phyloP scores from a whole-genome alignment of 441 rosid species.

The Pelargonium australe region DNA sequence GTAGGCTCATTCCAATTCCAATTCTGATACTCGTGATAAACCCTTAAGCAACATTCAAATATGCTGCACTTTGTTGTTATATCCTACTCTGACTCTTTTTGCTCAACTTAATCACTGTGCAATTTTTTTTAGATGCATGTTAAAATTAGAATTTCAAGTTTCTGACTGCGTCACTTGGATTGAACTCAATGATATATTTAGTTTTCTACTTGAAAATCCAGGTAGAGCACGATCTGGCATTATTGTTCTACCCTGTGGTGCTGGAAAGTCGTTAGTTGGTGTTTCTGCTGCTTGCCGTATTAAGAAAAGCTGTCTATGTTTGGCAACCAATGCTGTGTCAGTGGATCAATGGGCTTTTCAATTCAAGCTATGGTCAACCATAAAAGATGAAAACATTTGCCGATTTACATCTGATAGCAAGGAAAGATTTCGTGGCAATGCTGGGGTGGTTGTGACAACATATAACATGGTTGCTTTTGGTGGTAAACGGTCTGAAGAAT shows the following conservation, averaged over 20 bases:
- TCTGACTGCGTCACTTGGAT: background rate
- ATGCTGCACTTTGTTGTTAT: too few relatives aligned
- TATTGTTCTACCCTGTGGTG: conserved; percentile 95
- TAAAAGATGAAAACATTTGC: conserved; percentile 77
- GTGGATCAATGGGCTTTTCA: conserved; percentile 99
- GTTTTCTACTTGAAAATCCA: conserved; percentile 27
- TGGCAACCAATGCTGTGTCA: conserved; percentile 94
- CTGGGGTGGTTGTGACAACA: conserved; percentile 93
- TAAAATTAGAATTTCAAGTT: background rate
- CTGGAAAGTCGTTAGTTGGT: conserved; percentile 94
- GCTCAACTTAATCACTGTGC: background rate
- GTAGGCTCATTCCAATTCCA: background rate
- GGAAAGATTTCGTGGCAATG: conserved; percentile 91
- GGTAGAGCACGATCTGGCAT: conserved; percentile 97
- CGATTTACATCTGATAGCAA: conserved; percentile 96
- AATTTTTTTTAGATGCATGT: background rate
- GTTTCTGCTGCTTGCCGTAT: conserved; percentile 90
- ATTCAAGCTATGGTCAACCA: conserved; percentile 84
- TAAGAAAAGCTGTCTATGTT: conserved; percentile 89
- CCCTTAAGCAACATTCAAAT: too few relatives aligned
- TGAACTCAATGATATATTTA: conserved; percentile 8
- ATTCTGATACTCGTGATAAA: too few relatives aligned
- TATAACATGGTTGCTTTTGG: conserved; percentile 98
- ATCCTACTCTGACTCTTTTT: background rate
- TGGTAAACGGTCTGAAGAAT: conserved; percentile 92